These are phyloP conservation scores for Cudoniella acicularis DNA, from an alignment of 495 filamentous ascomycete species.

Conservation along the genomic window DNA sequence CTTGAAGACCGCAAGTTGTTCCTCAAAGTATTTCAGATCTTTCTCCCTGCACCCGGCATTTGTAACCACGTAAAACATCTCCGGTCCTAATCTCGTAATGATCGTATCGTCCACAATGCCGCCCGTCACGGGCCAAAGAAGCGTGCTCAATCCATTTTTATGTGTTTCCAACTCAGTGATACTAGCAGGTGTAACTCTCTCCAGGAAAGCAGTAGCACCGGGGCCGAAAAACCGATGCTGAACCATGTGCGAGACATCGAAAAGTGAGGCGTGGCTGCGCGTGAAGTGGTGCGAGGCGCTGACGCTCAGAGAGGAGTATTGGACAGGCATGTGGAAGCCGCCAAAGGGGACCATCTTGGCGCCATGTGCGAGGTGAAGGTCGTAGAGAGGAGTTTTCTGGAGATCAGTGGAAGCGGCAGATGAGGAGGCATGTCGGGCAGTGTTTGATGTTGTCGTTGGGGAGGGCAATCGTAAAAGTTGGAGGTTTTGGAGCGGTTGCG, in stretches of 20 bases:
- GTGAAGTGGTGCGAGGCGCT: conserved; percentile 84
- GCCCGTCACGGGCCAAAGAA: conserved; percentile 74
- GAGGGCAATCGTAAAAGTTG: conserved; percentile 4
- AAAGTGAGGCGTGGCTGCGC: conserved; percentile 78
- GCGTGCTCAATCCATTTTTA: conserved; percentile 72
- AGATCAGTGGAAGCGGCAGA: conserved; percentile 26
- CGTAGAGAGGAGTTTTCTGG: conserved; percentile 74
- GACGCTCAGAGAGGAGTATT: conserved; percentile 73
- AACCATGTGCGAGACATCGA: conserved; percentile 82
- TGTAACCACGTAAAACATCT: conserved; percentile 85
- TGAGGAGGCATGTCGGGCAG: conserved; percentile 17
- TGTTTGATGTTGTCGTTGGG: conserved; percentile 5
- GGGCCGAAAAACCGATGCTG: conserved; percentile 69
- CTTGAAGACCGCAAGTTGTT: conserved; percentile 53
- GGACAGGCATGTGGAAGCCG: conserved; percentile 88
- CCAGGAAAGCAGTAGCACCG: conserved; percentile 71
- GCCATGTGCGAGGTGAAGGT: conserved; percentile 73
- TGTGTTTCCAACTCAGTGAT: conserved; percentile 52
- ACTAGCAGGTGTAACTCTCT: conserved; percentile 72
- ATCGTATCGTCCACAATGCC: conserved; percentile 94
- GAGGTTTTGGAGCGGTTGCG: not conserved
- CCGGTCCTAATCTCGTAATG: conserved; percentile 67
- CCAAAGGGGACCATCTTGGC: conserved; percentile 98
- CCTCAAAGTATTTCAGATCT: conserved; percentile 68
- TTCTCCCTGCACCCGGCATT: conserved; percentile 92